phyloP scores from a whole-genome alignment of 371 early-diverging fungal species.

The Zopfochytrium polystomum region DNA sequence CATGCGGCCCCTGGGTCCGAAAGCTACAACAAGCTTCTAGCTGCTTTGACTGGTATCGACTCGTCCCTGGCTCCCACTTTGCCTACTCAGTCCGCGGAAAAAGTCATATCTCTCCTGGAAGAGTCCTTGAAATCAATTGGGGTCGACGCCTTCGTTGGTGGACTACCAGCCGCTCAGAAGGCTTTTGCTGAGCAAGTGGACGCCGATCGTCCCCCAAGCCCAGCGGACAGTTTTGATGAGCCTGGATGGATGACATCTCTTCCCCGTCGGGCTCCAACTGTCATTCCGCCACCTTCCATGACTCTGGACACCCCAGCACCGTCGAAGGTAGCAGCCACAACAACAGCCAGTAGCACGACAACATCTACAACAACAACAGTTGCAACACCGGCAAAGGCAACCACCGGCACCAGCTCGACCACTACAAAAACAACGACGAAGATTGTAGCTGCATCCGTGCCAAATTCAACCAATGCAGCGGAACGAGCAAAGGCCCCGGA shows the following conservation, averaged over 20 bases:
- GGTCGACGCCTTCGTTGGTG: not conserved
- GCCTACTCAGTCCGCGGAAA: slow-evolving; percentile 1
- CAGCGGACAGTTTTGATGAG: not conserved
- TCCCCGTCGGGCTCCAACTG: not conserved
- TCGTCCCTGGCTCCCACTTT: not conserved
- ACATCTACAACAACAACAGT: too few relatives aligned
- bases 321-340: too few relatives aligned
- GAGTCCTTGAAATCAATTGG: not conserved
- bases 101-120: slow-evolving; percentile 3
- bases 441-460: too few relatives aligned
- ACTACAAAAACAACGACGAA: too few relatives aligned
- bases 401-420: too few relatives aligned
- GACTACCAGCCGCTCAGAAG: not conserved
- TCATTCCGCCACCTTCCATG: not conserved
- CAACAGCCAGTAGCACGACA: too few relatives aligned
- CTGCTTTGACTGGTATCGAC: not conserved
- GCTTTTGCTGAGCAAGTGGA: not conserved
- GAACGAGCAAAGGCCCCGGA: too few relatives aligned
- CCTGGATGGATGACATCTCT: not conserved
- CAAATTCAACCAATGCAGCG: too few relatives aligned
- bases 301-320: not conserved
- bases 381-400: too few relatives aligned
- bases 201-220: not conserved
- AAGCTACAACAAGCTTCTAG: not conserved
- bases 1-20: not conserved